These are phyloP conservation scores for Schizophyllum amplum DNA, from an alignment of 1,284 basidiomycete species.

Conservation along the genomic window DNA sequence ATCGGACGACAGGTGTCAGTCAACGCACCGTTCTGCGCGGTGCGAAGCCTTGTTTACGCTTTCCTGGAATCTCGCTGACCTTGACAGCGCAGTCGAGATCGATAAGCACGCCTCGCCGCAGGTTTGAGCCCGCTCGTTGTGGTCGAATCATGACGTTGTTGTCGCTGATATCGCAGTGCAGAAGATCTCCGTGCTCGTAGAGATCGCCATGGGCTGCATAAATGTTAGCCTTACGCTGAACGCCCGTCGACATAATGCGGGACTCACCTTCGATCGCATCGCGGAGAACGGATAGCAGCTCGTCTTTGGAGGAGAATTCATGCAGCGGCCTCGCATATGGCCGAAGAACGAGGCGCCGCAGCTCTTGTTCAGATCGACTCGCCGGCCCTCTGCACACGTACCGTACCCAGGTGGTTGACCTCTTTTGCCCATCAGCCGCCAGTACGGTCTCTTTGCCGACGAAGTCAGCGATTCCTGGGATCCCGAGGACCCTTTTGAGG, in stretches of 20 bases:
- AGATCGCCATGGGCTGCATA: background rate
- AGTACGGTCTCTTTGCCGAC: background rate
- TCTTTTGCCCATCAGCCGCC: background rate
- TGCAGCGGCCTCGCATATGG: background rate
- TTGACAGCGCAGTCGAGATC: slow-evolving; percentile 4
- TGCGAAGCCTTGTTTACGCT: too few relatives aligned
- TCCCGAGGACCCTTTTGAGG: background rate
- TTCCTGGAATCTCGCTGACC: background rate
- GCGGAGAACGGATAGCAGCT: background rate
- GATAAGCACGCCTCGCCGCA: slow-evolving; percentile 4
- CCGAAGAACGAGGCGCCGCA: slow-evolving; percentile 2
- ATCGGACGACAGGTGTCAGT: too few relatives aligned
- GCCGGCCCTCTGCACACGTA: background rate
- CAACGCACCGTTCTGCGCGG: too few relatives aligned
- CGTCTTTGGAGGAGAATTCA: background rate
- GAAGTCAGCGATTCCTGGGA: background rate
- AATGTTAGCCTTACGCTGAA: slow-evolving; percentile 2
- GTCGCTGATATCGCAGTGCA: background rate
- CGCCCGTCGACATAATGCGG: background rate
- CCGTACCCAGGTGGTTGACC: background rate
- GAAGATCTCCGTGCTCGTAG: background rate
- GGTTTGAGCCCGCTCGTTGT: background rate
- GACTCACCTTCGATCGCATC: slow-evolving; percentile 1
- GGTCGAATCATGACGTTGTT: background rate
- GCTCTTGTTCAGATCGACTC: background rate